phyloP scores from a whole-genome alignment of 108 stramenopile species.

The Parmales sp. region DNA sequence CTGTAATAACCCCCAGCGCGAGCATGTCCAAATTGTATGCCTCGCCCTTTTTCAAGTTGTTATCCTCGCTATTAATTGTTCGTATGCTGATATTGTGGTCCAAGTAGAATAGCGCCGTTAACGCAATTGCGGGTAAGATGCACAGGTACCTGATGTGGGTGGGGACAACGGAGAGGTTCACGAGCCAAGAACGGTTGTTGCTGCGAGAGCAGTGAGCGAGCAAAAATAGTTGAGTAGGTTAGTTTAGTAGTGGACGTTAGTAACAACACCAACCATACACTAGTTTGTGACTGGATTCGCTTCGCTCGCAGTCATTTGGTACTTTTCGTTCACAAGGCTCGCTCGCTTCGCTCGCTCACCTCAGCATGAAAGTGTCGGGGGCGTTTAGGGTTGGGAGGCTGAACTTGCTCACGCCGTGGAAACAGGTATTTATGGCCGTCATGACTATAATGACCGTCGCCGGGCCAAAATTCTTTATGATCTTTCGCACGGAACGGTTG shows the following conservation, averaged over 20 bases:
- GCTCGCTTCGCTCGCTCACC: too few species aligned
- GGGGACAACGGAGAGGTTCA: conserved; percentile 62
- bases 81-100: conserved; percentile 92
- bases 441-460: conserved; percentile 67
- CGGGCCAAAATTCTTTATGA: conserved; percentile 87
- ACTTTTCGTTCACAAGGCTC: too few species aligned
- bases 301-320: too few species aligned
- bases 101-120: conserved; percentile 85
- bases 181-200: conserved; percentile 63
- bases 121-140: conserved; percentile 68
- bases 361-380: conserved; percentile 60
- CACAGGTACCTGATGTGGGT: conserved; percentile 52
- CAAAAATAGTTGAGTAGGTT: too few species aligned
- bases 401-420: conserved; percentile 52
- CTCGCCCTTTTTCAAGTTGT: conserved; percentile 74
- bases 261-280: too few species aligned
- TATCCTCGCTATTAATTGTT: conserved; percentile 77
- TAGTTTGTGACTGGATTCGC: too few species aligned
- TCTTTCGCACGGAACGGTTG: conserved; percentile 53
- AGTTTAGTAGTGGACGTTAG: too few species aligned
- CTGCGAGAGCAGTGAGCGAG: too few species aligned
- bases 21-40: conserved; percentile 90
- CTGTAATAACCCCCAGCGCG: conserved; percentile 76
- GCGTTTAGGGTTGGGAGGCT: conserved; percentile 62
- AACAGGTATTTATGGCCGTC: conserved; percentile 50